These are phyloP conservation scores for Boletus huronensis DNA, from an alignment of 768 basidiomycete species.

Conservation along the genomic window DNA sequence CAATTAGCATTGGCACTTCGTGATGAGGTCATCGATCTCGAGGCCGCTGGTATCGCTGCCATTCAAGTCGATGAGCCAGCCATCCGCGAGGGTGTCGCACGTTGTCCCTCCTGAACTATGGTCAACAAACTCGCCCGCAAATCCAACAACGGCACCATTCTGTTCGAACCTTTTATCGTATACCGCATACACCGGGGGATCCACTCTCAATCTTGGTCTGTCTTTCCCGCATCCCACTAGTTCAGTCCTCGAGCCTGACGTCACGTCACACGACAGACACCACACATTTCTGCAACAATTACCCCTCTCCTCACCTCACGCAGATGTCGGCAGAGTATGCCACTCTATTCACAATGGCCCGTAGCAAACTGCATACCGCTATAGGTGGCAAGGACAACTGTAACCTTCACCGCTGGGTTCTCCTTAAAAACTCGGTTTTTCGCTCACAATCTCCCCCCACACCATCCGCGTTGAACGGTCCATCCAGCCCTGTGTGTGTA, in stretches of 20 bases:
- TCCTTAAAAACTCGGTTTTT: slow-evolving; percentile 80
- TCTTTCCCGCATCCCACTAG: background rate
- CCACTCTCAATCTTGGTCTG: slow-evolving; percentile 17
- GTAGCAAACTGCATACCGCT: slow-evolving; percentile 68
- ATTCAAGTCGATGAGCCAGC: slow-evolving; percentile 99
- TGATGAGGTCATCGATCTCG: slow-evolving; percentile 96
- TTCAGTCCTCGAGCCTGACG: background rate
- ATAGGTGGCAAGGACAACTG: slow-evolving; percentile 58
- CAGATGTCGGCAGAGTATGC: slow-evolving; percentile 48
- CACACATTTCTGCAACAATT: slow-evolving; percentile 4
- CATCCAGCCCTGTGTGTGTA: slow-evolving; percentile 27
- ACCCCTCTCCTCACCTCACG: slow-evolving; percentile 7
- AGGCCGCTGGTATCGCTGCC: slow-evolving; percentile 93
- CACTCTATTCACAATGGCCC: slow-evolving; percentile 61
- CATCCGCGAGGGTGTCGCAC: slow-evolving; percentile 88
- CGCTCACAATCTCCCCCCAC: slow-evolving; percentile 46
- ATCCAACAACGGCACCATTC: slow-evolving; percentile 81
- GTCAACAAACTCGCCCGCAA: slow-evolving; percentile 79
- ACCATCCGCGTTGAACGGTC: slow-evolving; percentile 23
- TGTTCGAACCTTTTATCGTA: slow-evolving; percentile 85
- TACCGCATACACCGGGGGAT: slow-evolving; percentile 74
- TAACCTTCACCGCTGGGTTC: slow-evolving; percentile 84
- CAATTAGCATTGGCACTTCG: slow-evolving; percentile 97
- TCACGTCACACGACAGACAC: slow-evolving; percentile 19
- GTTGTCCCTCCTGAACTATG: slow-evolving; percentile 50